These are phyloP conservation scores for Agrostemma githago DNA, from an alignment of 148 eudicot genomes.

Conservation along the genomic window DNA sequence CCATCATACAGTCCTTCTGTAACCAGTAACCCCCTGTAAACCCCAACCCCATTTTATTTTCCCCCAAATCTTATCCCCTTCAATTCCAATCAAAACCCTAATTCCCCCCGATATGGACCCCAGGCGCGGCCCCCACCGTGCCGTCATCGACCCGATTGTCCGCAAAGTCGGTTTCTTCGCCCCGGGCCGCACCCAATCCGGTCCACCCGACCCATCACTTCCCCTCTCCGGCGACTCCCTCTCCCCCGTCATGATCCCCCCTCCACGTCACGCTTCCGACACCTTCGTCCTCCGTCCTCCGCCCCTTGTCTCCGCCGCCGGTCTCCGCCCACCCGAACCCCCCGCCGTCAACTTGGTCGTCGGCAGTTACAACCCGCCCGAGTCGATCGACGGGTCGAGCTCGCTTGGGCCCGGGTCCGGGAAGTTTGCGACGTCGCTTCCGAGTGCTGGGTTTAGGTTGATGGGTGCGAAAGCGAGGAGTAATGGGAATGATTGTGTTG, in stretches of 20 bases:
- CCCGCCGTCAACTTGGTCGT: constrained; percentile 32
- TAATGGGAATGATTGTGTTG: constrained; percentile 23
- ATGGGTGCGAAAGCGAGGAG: constrained; percentile 32
- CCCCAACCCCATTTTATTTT: neutral
- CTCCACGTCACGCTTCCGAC: constrained; percentile 65
- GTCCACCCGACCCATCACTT: constrained; percentile 35
- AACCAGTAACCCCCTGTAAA: neutral
- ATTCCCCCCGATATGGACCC: constrained; percentile 46
- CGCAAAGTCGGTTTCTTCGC: constrained; percentile 89
- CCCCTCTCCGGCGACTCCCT: constrained; percentile 53
- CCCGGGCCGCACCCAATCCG: constrained; percentile 51
- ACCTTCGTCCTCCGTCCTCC: constrained; percentile 25
- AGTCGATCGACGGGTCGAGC: constrained; percentile 13
- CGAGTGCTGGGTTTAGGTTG: constrained; percentile 53
- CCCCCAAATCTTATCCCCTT: constrained; percentile 12
- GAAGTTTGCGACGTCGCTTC: constrained; percentile 57
- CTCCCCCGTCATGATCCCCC: constrained; percentile 94
- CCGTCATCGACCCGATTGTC: constrained; percentile 82
- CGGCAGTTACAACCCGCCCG: constrained; percentile 72
- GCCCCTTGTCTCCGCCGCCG: constrained; percentile 17
- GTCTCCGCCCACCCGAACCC: constrained; percentile 24
- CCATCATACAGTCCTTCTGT: neutral
- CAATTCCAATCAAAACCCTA: constrained; percentile 27
- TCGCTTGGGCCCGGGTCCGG: constrained; percentile 25
- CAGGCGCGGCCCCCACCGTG: constrained; percentile 58